These are phyloP conservation scores for Suzukiozyma palmioleophila DNA, from an alignment of 1,139 yeast genomes.

Conservation along the genomic window DNA sequence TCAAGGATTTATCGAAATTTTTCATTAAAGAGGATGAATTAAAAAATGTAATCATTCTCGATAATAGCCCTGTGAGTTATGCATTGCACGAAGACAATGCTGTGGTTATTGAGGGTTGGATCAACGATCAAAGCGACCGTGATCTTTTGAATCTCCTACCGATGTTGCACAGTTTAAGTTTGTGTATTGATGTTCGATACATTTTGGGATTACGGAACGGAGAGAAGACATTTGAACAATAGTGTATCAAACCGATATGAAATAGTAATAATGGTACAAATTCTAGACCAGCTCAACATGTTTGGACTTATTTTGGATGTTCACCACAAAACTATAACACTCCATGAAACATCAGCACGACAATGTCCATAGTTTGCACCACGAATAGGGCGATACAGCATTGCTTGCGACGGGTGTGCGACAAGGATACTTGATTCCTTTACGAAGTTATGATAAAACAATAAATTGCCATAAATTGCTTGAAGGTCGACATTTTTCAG, in stretches of 20 bases:
- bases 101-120: constrained; percentile 94
- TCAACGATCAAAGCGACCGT: constrained; percentile 85
- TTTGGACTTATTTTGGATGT: too few relatives aligned
- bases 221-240: constrained; percentile 58
- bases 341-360: too few relatives aligned
- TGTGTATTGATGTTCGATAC: constrained; percentile 82
- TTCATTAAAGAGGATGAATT: constrained; percentile 50
- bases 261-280: too few relatives aligned
- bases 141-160: constrained; percentile 81
- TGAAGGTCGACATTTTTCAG: not conserved
- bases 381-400: too few relatives aligned
- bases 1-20: constrained; percentile 69
- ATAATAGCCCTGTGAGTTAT: constrained; percentile 89
- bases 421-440: not conserved
- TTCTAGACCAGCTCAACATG: too few relatives aligned
- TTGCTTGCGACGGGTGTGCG: too few relatives aligned
- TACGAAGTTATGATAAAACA: not conserved
- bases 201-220: constrained; percentile 75
- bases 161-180: constrained; percentile 70
- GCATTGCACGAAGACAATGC: constrained; percentile 84
- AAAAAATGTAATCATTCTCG: constrained; percentile 73
- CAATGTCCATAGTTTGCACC: too few relatives aligned
- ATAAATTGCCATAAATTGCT: not conserved
- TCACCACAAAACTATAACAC: too few relatives aligned
- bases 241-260: not conserved